Base-by-base conservation (phyloP, 2,329 filamentous ascomycete genomes). In the Fusarium sp. region DNA sequence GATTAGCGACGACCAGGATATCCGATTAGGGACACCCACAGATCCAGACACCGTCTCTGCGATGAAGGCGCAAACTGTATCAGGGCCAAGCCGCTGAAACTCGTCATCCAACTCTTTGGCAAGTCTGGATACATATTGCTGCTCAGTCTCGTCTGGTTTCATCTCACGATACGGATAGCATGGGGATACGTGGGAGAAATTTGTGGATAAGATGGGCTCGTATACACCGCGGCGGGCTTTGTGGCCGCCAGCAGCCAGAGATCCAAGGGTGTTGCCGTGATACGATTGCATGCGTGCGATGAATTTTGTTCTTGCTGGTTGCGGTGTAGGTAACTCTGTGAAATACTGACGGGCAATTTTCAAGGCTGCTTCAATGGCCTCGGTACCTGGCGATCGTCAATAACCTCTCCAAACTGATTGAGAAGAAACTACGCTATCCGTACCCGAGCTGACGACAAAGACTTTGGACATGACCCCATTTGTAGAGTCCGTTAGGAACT, bases 71-170 rank as follows among this genome's bases (percentile, higher is more conserved):
- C 72, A 74, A 10, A 74, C 72, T 0, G 39, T 74, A 4, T 54
- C 60, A 1, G 72, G 70, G 0, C 72, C 62, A 18, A 74, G 9
- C 1, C 72, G 54, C 0, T 60, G 57, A 0, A 74, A 74, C 28
- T 74, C 72, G 1, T 52, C 56, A 2, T 74, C 72, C 1, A 74
- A 6, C 28, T 74, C 72, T 5, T 62, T 56, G 0, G 72, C 72
- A 0, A 75, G 37, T 0, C 71, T 66, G 6, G 18, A 15, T 0
- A 73, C 65, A 11, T 75, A 74, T n/a, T 75, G 70, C 10, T 77
- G 75, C 10, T 82, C 79, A 0, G 71, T 80, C 56, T 85, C 82
- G 0, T 36, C 69, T 0, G 41, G 6, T 3, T 54, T 68, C 63
- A 73, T 69, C n/a, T 69, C 70, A 4, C 70, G 67, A 54, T 77